Base-by-base conservation (phyloP, 805 yeast genomes). In the Peterozyma toletana region DNA sequence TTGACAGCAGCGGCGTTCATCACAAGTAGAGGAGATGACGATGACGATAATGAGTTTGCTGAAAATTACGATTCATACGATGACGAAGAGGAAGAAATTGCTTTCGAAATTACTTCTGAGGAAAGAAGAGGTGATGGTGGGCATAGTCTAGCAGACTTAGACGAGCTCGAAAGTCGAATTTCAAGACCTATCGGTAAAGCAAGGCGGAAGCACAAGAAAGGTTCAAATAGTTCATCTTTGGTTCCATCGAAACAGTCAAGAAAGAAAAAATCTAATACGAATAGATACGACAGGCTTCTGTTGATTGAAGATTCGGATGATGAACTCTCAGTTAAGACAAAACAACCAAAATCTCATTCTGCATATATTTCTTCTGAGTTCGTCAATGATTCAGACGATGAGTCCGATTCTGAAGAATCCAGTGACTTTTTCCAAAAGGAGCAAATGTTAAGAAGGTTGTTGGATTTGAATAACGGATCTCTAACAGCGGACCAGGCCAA, bases 371-470 rank as follows among this genome's bases (percentile, higher is more conserved):
- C 88, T 1, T 62, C 80, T 3, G 79, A 73, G 44, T 73, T 61
- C 50, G 73, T 83, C 38, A 66, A 66, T 41, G 82, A 74, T 42
- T 78, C 86, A 2, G 88, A 81, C 54, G 86, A 80, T 52, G 80
- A 73, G 10, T 68, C 76, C 5, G 86, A 80, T 52, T 77, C 68
- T 11, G 86, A 78, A 39, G 66, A 67, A 35, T 77, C 71, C 41
- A 55, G 53, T 2, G 68, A 52, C 30, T 83, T 83, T 54, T 83
- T 75, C 54, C 78, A 60, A 37, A 68, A 76, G 46, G 90, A 83
- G 38, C 39, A 34, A 30, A 40, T 44, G 18, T 40, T 44, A 35
- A 40, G 47, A 36, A 18, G 38, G 27, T 38, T 44, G 15, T 33
- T 44, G 33, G 44, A 40, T 11, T 38, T 40, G 43, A 37, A 40